Base-by-base conservation (phyloP, 192 early-diverging fungal genomes). In the Powellomyces hirtus region DNA sequence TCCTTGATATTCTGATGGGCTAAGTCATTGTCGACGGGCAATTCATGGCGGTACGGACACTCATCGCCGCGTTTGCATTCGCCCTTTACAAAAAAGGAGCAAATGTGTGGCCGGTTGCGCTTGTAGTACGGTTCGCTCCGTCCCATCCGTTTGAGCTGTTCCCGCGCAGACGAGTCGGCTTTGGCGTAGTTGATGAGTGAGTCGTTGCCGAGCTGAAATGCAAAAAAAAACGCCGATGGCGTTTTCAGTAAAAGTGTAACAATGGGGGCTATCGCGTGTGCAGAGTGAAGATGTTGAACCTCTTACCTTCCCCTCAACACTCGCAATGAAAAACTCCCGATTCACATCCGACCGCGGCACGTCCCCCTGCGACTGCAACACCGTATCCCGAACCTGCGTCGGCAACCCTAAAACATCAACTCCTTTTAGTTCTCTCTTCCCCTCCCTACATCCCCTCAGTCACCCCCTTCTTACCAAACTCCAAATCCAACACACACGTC, bases 401-500 rank as follows among this genome's bases (percentile, higher is more conserved):
- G 95, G 96, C 56, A 99, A 78, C 38, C 90, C 87, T 86, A 62
- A 26, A 20, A 38, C 13, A 0, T 42, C 40, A 42, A n/a, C n/a
- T n/a, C n/a, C n/a, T n/a, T n/a, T n/a, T n/a, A n/a, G n/a, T n/a
- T n/a, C n/a, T n/a, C n/a, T n/a, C n/a, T n/a, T n/a, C n/a, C n/a
- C n/a, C n/a, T n/a, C n/a, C n/a, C n/a, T n/a, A n/a, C n/a, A n/a
- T n/a, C n/a, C n/a, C n/a, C 26, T 8, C 67, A 64, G 1, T 18
- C 26, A 16, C 24, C 1, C 26, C 31, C 18, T 50, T 70, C 59
- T 13, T 26, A 59, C 90, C 92, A 72, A 89, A 93, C 73, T 97
- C 91, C n/a, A 98, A 84, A 81, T 99, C 96, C 42, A 97, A 78
- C 18, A 98, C 79, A 72, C 97, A 99, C 6, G 95, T 95, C 71